Base-by-base conservation (phyloP, 805 yeast species). In the Starmerella bombicola region DNA sequence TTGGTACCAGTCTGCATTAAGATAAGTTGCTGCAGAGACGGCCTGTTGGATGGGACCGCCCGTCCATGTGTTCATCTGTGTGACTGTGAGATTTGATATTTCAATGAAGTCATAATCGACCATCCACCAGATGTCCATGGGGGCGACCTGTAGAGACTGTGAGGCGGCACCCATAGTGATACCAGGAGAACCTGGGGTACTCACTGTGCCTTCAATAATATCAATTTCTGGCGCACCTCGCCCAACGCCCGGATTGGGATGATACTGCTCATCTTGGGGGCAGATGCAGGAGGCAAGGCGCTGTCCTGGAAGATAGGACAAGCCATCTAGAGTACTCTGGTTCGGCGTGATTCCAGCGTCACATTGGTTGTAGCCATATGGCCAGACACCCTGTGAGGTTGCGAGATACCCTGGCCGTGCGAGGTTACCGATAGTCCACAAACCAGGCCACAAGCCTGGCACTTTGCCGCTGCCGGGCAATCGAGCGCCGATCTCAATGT, bases 1-100 rank as follows among this genome's bases (percentile, higher is more conserved):
- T 55, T 83, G 78, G 60, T 80, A 86, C 96, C 97, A 88, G 0
- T 75, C 65, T 2, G 74, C 67, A 60, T 85, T 86, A 51, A 88
- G 66, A 2, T 82, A 78, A 0, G 95, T 71, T 5, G 75, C 73
- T 1, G 78, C 93, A 4, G 95, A 83, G 16, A 88, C 70, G 37
- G 95, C 96, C 63, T 88, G 88, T 64, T 88, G 97, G 62, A 69
- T 74, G 1, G 95, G 95, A 35, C 95, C 95, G 45, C 97, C 98
- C 23, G 82, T 68, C 62, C 83, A 86, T 1, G 83, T 68, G 59
- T 86, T 88, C 86, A 85, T 81, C 12, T 77, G 58, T 1, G 95
- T 80, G 33, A 79, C 65, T 0, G 80, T 64, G 19, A 51, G 49
- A 62, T 88, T 83, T 61, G 80, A 66, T 47, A 88, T 65, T 56